Base-by-base conservation (phyloP, 495 filamentous ascomycete genomes). In the Talaromyces nanjingensis region DNA sequence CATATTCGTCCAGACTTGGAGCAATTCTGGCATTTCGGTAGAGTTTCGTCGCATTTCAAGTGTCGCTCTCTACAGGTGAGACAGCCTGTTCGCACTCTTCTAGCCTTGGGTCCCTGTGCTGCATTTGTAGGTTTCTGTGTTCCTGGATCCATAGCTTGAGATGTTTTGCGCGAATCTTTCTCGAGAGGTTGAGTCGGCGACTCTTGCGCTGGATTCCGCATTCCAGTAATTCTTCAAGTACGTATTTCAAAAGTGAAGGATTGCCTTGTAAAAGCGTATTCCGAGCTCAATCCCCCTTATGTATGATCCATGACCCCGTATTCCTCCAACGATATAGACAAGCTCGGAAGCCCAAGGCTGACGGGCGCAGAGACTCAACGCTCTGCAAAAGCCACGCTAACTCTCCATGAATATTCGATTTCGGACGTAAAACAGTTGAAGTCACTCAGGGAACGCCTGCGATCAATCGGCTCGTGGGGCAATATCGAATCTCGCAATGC, bases 1-100 rank as follows among this genome's bases (percentile, higher is more conserved):
- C 94, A 98, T 45, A 87, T 77, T 54, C 93, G 81, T 66, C 83
- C 91, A 22, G 92, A 93, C 73, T 97, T 98, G 24, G 83, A 84
- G 75, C 94, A 98, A 69, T 98, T 98, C 61, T 84, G 74, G 70
- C 93, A 98, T 55, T 86, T 79, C 3, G 92, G 91, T 39, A 86
- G 68, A 1, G 80, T 87, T 74, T 98, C 94, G 70, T 98, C 93
- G 72, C 88, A 91, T 73, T 91, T 91, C 56, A 91, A 70, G 75
- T 91, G 88, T 42, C 89, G 79, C 70, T 91, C 87, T 61, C 89
- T 84, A 72, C 89, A 92, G 6, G 89, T 92, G 31, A 92, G 74
- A 69, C 89, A 92, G 22, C 89, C 89, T 8, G 89, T 92, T 25
- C 89, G 85, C 11, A 91, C 88, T 49, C 89, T 77, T 69, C 82